Base-by-base conservation (phyloP, 352 stramenopile species). In the Peronospora belbahrii region DNA sequence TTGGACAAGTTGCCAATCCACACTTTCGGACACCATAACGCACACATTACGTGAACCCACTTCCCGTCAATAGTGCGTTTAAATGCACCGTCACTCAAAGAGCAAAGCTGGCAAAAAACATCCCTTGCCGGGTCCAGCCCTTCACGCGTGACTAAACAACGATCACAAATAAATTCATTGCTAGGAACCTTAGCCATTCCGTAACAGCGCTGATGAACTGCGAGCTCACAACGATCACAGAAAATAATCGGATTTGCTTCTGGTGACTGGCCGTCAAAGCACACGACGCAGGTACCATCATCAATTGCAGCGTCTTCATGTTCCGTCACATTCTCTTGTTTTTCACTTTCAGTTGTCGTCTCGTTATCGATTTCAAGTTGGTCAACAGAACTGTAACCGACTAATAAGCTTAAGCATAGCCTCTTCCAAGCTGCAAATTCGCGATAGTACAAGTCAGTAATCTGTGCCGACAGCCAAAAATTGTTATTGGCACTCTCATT, bases 181-280 rank as follows among this genome's bases (percentile, higher is more conserved):
- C 62, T 86, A 6, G 79, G 81, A 10, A 94, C 79, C 35, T 91
- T 72, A 3, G 69, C 65, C 35, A 96, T 73, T 38, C 85, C 85
- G 37, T 96, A 96, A 62, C 85, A 96, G 6, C 74, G 70, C 52
- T 90, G 83, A 45, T 96, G 85, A 15, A 95, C 83, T n/a, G 83
- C 83, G 20, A 96, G 60, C 48, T 93, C 78, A 43, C 85, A 96
- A 9, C 75, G 67, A 56, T 95, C 85, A 37, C 85, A 96, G 44
- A 94, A 94, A 14, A 96, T 81, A 46, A 96, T 95, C 4, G 81
- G 80, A 45, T 95, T 94, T 7, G 70, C 70, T 51, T 95, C 85
- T 0, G 84, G 82, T 18, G 85, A 93, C 39, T 83, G 67, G 0
- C 82, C 83, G 45, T 95, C 85, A 51, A 95, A 95, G 45, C 85